Evolutionary conservation across 192 early-diverging fungal genomes (phyloP), one percentile per base, ranked within the genome.

Genomic region (Coemansia sp.): DNA sequence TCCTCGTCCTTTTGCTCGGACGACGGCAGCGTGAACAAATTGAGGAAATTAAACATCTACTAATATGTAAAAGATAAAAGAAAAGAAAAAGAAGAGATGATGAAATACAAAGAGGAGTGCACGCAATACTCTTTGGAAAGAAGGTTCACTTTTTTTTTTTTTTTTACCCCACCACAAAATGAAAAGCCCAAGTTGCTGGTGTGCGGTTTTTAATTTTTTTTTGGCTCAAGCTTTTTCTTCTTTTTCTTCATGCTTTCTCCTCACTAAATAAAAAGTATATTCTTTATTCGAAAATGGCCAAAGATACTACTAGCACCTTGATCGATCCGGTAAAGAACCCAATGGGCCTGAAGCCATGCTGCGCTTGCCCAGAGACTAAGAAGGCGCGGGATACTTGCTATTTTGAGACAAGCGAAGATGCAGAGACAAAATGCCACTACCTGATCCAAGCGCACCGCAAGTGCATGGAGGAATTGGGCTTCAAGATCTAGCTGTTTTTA

Each of bases 331-430:
- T 53, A 48, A 60, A 35, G 56, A 45, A 60, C 35, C 55, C 66
- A 51, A 49, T 30, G 26, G 59, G 45, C 34, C 38, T 88, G 73
- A 97, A 95, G 82, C 96, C 96, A 23, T 98, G 96, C 86, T 98
- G 96, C 75, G 94, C 93, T 20, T 98, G 96, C 72, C 94, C 93
- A 35, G 96, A 98, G 66, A 98, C 96, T 10, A 94, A 96, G 72
- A 92, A 89, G 73, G 87, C 82, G 43, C 88, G 95, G 60, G 95
- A 97, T 75, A 87, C 92, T 38, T 98, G 96, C 64, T 90, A 94
- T 48, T 88, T 98, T 61, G 84, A 86, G 36, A 83, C 88, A 2
- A 95, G 95, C 45, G 78, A 81, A 60, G 63, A 72, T 15, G 78
- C 72, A 44, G 95, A 98, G 73, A 89, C 92, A 63, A 91, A 91